Evolutionary conservation across 306 rosid genomes (phyloP).

Genomic region (Crotalaria pallida): DNA sequence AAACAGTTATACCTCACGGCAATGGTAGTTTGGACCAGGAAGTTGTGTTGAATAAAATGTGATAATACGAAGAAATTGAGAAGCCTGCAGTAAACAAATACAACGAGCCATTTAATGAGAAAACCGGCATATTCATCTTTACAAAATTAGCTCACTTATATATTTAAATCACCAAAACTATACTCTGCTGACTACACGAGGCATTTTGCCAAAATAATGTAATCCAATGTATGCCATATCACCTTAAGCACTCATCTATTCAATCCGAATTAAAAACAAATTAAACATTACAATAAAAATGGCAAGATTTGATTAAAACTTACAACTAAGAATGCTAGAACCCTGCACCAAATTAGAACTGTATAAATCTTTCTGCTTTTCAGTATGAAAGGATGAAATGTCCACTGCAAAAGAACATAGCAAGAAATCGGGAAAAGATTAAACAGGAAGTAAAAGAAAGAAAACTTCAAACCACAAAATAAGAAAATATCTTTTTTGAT

Average conservation of each 20-base stretch:
- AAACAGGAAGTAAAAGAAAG: too few relatives aligned
- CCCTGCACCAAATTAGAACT: constrained; percentile 96
- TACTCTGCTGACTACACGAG: not conserved
- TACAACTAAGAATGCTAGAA: constrained; percentile 89
- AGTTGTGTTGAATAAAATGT: constrained; percentile 86
- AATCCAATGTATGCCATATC: too few relatives aligned
- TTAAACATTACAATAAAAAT: constrained; percentile 2
- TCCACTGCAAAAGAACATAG: constrained; percentile 77
- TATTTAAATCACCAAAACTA: not conserved
- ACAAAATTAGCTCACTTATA: not conserved
- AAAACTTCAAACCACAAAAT: too few relatives aligned
- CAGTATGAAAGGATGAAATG: constrained; percentile 86
- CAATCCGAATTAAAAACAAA: not conserved
- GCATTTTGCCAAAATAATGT: too few relatives aligned
- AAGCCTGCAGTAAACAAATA: constrained; percentile 45
- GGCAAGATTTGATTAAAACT: constrained; percentile 32
- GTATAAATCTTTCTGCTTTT: constrained; percentile 90
- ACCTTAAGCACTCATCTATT: not conserved
- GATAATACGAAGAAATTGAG: constrained; percentile 69
- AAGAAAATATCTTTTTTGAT: too few relatives aligned
- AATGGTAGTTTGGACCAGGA: constrained; percentile 91
- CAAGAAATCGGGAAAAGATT: constrained; percentile 17
- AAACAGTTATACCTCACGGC: constrained; percentile 54
- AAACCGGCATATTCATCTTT: not conserved
- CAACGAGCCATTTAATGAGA: constrained; percentile 3